Base-by-base conservation (phyloP, 306 rosid genomes). In the Styphnolobium japonicum region DNA sequence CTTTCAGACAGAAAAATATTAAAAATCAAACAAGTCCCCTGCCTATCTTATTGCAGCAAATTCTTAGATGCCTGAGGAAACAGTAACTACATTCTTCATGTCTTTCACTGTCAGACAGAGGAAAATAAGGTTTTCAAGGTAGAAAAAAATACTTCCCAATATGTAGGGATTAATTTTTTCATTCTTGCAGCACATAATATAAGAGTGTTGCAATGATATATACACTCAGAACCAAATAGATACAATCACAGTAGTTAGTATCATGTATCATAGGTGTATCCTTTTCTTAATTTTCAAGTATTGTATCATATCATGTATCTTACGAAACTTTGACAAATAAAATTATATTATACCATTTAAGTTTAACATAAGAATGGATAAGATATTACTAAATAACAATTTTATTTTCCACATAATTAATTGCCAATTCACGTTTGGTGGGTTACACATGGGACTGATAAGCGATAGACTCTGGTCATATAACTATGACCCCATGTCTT, bases 41-140 rank as follows among this genome's bases (percentile, higher is more conserved):
- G 7, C 19, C 49, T 16, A 52, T 45, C 69, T 19, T 29, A 56
- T 19, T 29, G 49, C 49, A 65, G 53, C 16, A 71, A 71, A 76
- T 37, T 73, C 55, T n/a, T 56, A 57, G 27, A 39, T 61, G 43
- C 69, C 76, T 11, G 21, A 39, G 61, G 71, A 67, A 69, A 68
- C 18, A 39, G 7, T 25, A 73, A 71, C 40, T 16, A 36, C 45
- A 48, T 4, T 60, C 25, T 2, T 37, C 46, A 15, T 22, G 11
- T 73, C 23, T 39, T 34, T 77, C 22, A 19, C 16, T 21, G 22
- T 74, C 39, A 73, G 62, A 25, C 25, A n/a, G n/a, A 71, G 15
- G 46, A 48, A 73, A 78, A 46, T 1, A 62, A 67, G 33, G 11
- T 22, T 34, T 51, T 43, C 7, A 34, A 4, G 23, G 45, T 7